Evolutionary conservation across 1,284 basidiomycete species (phyloP).

Genomic region (Naganishia liquefaciens): DNA sequence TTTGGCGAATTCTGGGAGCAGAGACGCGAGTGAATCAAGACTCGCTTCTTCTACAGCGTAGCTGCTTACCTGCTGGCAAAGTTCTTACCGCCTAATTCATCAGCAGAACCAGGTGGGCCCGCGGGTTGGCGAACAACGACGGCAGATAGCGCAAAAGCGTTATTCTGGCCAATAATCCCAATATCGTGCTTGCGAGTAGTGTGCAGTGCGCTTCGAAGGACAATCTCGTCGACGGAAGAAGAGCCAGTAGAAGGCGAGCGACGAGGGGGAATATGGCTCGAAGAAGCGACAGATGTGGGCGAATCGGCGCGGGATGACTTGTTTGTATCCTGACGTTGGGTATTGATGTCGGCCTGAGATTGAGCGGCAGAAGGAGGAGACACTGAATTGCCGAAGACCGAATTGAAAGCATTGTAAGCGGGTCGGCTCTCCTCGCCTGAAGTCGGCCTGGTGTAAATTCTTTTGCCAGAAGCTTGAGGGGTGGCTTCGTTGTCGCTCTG

Average conservation of each 20-base stretch:
- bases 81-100: constrained; percentile 84
- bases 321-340: not conserved
- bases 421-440: constrained; percentile 3
- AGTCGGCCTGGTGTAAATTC: not conserved
- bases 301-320: constrained; percentile 12
- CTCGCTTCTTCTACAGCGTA: too few relatives aligned
- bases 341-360: not conserved
- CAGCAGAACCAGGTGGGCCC: constrained; percentile 78
- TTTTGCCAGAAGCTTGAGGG: constrained; percentile 4
- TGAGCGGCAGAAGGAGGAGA: not conserved
- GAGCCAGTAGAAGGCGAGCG: constrained; percentile 15
- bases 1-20: constrained; percentile 15
- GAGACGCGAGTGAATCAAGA: not conserved
- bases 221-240: constrained; percentile 13
- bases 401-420: constrained; percentile 27
- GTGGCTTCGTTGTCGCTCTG: constrained; percentile 21
- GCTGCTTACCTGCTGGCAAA: constrained; percentile 61
- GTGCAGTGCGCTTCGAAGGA: constrained; percentile 6
- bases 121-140: constrained; percentile 69
- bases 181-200: constrained; percentile 9
- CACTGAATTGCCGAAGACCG: constrained; percentile 26
- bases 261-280: constrained; percentile 6
- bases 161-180: constrained; percentile 10
- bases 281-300: constrained; percentile 7
- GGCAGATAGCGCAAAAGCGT: not conserved